Conservation (phyloP, 2,329 filamentous ascomycete genomes). For the Colletotrichum siamense region DNA sequence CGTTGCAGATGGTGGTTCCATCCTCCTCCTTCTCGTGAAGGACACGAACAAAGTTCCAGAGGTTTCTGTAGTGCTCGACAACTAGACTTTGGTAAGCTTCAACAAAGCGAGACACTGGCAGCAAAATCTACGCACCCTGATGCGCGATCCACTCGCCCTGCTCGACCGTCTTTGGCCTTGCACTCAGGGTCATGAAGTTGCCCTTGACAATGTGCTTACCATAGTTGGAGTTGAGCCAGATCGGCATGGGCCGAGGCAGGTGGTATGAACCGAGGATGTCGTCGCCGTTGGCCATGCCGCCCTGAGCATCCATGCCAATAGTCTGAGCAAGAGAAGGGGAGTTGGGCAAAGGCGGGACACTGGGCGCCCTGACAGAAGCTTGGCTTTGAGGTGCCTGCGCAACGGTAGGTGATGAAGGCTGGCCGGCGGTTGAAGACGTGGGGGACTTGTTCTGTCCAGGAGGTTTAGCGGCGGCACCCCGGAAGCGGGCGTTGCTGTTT, state of each 20-base stretch:
- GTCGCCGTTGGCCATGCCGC: constrained; percentile 53
- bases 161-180: constrained; percentile 91
- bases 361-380: constrained; percentile 59
- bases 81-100: constrained; percentile 54
- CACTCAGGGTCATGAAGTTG: constrained; percentile 95
- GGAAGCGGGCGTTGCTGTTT: constrained; percentile 62
- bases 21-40: constrained; percentile 86
- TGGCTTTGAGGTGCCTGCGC: constrained; percentile 50
- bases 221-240: constrained; percentile 78
- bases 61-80: constrained; percentile 88
- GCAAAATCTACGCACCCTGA: constrained; percentile 70
- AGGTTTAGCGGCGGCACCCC: constrained; percentile 58
- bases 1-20: constrained; percentile 81
- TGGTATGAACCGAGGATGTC: constrained; percentile 65
- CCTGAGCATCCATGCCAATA: constrained; percentile 71
- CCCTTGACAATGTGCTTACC: constrained; percentile 92
- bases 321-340: constrained; percentile 70
- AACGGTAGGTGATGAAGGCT: constrained; percentile 53
- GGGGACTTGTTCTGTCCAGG: constrained; percentile 59
- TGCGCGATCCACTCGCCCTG: constrained; percentile 96
- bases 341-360: constrained; percentile 65
- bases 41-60: constrained; percentile 88
- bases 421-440: constrained; percentile 50
- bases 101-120: background rate
- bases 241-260: constrained; percentile 69